Evolutionary conservation across 768 basidiomycete species (phyloP).

Genomic region (Daedaleopsis sinensis): DNA sequence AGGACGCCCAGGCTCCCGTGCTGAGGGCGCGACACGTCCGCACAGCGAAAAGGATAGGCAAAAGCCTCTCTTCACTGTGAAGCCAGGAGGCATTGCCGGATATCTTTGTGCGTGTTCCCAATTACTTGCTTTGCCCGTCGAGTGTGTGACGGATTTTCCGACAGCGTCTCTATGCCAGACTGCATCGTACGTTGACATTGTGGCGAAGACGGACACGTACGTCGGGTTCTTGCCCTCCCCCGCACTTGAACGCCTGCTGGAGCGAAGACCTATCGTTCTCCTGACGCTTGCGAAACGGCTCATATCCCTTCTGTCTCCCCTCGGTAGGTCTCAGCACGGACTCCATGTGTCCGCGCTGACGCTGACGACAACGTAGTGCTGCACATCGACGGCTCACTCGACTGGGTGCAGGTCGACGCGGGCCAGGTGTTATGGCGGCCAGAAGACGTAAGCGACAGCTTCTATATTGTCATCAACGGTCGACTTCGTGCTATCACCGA

Average conservation of each 20-base stretch:
- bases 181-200: slow-evolving; percentile 95
- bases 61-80: slow-evolving; percentile 90
- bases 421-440: slow-evolving; percentile 96
- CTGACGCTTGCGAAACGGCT: slow-evolving; percentile 95
- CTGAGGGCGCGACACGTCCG: slow-evolving; percentile 25
- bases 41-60: slow-evolving; percentile 41
- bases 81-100: slow-evolving; percentile 96
- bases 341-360: background rate
- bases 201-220: slow-evolving; percentile 97
- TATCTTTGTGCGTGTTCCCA: slow-evolving; percentile 68
- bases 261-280: slow-evolving; percentile 93
- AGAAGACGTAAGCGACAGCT: slow-evolving; percentile 89
- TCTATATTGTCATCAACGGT: slow-evolving; percentile 98
- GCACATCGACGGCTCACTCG: slow-evolving; percentile 94
- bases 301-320: slow-evolving; percentile 90
- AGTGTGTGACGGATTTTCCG: slow-evolving; percentile 2
- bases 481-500: slow-evolving; percentile 90
- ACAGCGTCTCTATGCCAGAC: slow-evolving; percentile 88
- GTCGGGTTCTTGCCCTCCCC: slow-evolving; percentile 92
- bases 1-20: slow-evolving; percentile 11
- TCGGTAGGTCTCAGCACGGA: slow-evolving; percentile 58
- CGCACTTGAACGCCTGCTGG: slow-evolving; percentile 87
- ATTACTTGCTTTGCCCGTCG: background rate
- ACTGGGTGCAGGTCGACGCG: slow-evolving; percentile 97
- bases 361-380: slow-evolving; percentile 57